Base-by-base conservation (phyloP, 768 basidiomycete genomes). In the Tephrocybe sp. region DNA sequence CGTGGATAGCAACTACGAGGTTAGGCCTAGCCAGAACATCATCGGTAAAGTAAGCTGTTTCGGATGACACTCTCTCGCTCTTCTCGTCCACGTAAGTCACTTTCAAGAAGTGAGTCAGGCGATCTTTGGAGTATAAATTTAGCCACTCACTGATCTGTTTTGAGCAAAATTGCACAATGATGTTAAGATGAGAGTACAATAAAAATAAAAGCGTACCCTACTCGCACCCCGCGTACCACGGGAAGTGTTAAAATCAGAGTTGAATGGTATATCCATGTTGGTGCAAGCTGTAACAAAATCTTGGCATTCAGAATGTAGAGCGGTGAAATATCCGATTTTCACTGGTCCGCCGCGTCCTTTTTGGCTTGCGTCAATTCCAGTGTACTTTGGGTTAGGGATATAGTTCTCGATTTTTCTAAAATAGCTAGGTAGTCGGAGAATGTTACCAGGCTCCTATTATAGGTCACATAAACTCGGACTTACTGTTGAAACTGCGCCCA, bases 361-460 rank as follows among this genome's bases (percentile, higher is more conserved):
- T 5, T 67, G 59, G 4, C 65, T 63, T 2, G 63, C 55, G 43
- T 83, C 73, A 6, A 84, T 78, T 5, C 64, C 64, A 1, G 80
- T 76, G 57, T 76, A 77, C 6, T 65, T 58, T 2, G 71, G 64
- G 51, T 77, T 68, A 1, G 77, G 74, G 22, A 67, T 64, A 54
- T 75, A 87, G 25, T 67, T 77, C 58, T 87, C 85, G 24, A 86
- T 84, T 54, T 82, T 86, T 34, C 63, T 69, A 57, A 87, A 83
- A 54, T 85, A 86, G n/a, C 86, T 70, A 13, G 12, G 9, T 32
- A n/a, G 25, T 38, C 15, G 18, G 24, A 13, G 42, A n/a, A n/a
- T n/a, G n/a, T n/a, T n/a, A n/a, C n/a, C n/a, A n/a, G n/a, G n/a
- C n/a, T n/a, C n/a, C n/a, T n/a, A n/a, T n/a, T n/a, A n/a, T n/a